phyloP scores from a whole-genome alignment of 257 asterid species.

The Fraxinus quadrangulata region DNA sequence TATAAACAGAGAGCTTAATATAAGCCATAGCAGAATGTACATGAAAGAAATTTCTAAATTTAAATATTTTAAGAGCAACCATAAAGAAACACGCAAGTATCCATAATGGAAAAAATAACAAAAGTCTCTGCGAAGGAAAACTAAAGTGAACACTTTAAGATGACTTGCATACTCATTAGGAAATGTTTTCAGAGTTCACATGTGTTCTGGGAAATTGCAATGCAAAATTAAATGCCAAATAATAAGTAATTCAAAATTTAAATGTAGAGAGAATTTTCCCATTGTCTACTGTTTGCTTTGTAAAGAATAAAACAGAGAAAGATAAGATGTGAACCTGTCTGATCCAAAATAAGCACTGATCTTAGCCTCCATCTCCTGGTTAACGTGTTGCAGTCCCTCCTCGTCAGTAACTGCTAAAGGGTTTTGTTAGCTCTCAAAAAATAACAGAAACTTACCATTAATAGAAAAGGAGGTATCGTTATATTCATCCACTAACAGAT shows the following conservation, averaged over 20 bases:
- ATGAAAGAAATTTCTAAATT: background rate
- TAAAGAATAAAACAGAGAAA: background rate
- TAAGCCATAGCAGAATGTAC: background rate
- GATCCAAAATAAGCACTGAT: slow-evolving; percentile 63
- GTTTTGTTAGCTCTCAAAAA: slow-evolving; percentile 34
- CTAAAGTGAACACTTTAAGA: background rate
- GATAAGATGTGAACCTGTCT: slow-evolving; percentile 60
- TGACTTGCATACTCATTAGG: background rate
- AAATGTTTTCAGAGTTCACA: background rate
- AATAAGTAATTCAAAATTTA: slow-evolving; percentile 5
- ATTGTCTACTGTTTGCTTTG: background rate
- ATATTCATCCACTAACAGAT: slow-evolving; percentile 25
- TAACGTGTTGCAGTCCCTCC: slow-evolving; percentile 83
- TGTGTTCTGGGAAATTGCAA: background rate
- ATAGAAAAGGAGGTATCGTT: slow-evolving; percentile 13
- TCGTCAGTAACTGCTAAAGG: slow-evolving; percentile 76
- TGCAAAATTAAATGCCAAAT: background rate
- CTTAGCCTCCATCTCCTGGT: slow-evolving; percentile 92
- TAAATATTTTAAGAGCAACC: background rate
- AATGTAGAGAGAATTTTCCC: background rate
- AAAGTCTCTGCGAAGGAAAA: background rate
- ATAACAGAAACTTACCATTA: background rate
- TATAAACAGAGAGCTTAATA: background rate
- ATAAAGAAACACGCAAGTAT: background rate
- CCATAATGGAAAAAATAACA: background rate